A percentile compares a stretch with the other conserved stretches of the same genome.
Conservation (phyloP, 495 filamentous ascomycete species). For the Lophiotrema nucula region DNA sequence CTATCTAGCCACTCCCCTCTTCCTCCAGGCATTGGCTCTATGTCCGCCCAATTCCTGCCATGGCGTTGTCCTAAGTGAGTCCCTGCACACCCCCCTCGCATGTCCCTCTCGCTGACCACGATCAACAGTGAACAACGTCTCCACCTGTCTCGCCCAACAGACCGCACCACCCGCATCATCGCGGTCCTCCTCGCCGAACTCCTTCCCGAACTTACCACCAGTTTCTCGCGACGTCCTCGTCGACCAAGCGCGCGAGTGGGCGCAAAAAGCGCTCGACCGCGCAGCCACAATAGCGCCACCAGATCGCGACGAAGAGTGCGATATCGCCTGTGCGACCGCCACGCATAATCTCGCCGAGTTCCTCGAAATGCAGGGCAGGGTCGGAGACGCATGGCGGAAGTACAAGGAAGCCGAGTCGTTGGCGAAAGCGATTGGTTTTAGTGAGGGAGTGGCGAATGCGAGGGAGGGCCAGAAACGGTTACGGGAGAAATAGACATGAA, state of each 20-base stretch:
- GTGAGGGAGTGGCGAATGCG: conserved; percentile 61
- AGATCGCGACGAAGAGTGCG: conserved; percentile 75
- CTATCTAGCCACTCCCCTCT: conserved; percentile 82
- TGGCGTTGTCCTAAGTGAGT: conserved; percentile 69
- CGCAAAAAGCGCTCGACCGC: conserved; percentile 66
- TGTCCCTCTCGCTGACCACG: background rate
- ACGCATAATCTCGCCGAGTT: conserved; percentile 83
- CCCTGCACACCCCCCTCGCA: background rate
- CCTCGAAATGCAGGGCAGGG: conserved; percentile 65
- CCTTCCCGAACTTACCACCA: conserved; percentile 22
- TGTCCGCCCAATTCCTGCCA: conserved; percentile 59
- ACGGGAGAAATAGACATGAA: conserved; percentile 7
- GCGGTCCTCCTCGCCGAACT: background rate
- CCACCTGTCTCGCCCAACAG: conserved; percentile 65
- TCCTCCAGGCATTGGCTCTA: conserved; percentile 74
- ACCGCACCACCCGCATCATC: conserved; percentile 43
- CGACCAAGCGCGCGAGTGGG: conserved; percentile 68
- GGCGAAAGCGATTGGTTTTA: conserved; percentile 61
- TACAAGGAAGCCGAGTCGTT: conserved; percentile 65
- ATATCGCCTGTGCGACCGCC: conserved; percentile 79
- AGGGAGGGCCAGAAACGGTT: conserved; percentile 55
- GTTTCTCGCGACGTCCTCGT: conserved; percentile 53
- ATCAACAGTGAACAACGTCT: conserved; percentile 67
- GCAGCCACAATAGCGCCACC: conserved; percentile 55
- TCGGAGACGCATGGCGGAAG: conserved; percentile 58